phyloP scores from a whole-genome alignment of 495 filamentous ascomycete genomes.

The Emericellopsis terricola region DNA sequence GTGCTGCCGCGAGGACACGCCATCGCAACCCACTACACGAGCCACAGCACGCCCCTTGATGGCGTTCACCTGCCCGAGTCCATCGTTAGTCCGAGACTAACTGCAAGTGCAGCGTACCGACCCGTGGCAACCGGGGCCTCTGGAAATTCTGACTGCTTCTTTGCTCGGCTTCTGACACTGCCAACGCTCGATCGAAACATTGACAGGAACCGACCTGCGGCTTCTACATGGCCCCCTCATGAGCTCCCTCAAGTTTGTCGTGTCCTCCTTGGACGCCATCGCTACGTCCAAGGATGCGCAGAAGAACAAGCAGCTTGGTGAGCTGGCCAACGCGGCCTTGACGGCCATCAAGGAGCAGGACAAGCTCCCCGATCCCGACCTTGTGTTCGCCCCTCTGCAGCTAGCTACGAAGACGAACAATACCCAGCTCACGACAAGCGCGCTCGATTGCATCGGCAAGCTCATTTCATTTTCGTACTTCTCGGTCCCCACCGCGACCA shows the following conservation, averaged over 20 bases:
- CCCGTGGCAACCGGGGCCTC: too few relatives aligned
- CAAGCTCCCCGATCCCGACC: conserved; percentile 59
- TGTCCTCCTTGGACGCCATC: conserved; percentile 81
- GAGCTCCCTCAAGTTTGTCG: conserved; percentile 88
- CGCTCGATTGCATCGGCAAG: conserved; percentile 95
- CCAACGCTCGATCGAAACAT: too few relatives aligned
- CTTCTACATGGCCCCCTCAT: too few relatives aligned
- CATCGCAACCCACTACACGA: too few relatives aligned
- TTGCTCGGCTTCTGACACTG: too few relatives aligned
- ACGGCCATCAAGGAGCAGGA: conserved; percentile 64
- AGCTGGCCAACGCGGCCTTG: conserved; percentile 64
- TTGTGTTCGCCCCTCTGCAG: conserved; percentile 79
- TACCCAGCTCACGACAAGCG: conserved; percentile 68
- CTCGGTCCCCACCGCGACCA: conserved; percentile 43
- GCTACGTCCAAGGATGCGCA: conserved; percentile 73
- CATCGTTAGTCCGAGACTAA: too few relatives aligned
- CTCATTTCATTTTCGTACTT: conserved; percentile 98
- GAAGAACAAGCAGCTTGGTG: conserved; percentile 60
- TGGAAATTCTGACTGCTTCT: too few relatives aligned
- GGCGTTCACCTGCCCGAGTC: too few relatives aligned
- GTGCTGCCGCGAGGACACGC: too few relatives aligned
- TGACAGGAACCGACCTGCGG: too few relatives aligned
- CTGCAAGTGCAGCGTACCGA: too few relatives aligned
- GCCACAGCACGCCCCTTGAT: too few relatives aligned
- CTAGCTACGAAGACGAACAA: conserved; percentile 73